A percentile compares a stretch with the other conserved stretches of the same genome.
Evolutionary conservation across 2,329 filamentous ascomycete species (phyloP).

Genomic region (Domatiomyces catenatus): DNA sequence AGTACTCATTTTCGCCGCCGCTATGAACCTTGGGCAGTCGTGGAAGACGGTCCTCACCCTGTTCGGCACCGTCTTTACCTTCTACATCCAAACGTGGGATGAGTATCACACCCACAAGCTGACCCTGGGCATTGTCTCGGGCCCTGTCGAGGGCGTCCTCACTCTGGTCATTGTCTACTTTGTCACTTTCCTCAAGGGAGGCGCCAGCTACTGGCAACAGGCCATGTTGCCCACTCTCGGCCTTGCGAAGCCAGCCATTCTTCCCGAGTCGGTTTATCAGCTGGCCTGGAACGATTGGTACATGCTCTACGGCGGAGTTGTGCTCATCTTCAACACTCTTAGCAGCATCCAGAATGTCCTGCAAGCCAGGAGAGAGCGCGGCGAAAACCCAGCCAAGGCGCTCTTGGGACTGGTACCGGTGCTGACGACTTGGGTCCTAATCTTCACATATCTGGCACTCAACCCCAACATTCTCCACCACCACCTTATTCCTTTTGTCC

Average conservation of each 20-base stretch:
- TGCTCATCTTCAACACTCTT: constrained; percentile 73
- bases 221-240: constrained; percentile 59
- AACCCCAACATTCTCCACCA: constrained; percentile 68
- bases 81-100: constrained; percentile 98
- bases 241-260: constrained; percentile 44
- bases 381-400: constrained; percentile 46
- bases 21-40: constrained; percentile 82
- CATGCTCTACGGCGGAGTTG: constrained; percentile 66
- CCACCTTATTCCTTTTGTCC: constrained; percentile 75
- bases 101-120: constrained; percentile 97
- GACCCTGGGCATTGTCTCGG: constrained; percentile 79
- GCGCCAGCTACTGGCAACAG: constrained; percentile 85
- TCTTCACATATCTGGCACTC: constrained; percentile 65
- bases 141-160: constrained; percentile 85
- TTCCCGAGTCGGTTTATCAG: constrained; percentile 59
- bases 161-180: constrained; percentile 69
- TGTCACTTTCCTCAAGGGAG: constrained; percentile 69
- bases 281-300: constrained; percentile 86
- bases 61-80: constrained; percentile 79
- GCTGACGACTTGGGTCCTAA: constrained; percentile 59
- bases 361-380: constrained; percentile 58
- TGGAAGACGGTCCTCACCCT: constrained; percentile 76
- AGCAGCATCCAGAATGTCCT: constrained; percentile 66
- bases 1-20: constrained; percentile 76
- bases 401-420: constrained; percentile 75